A percentile compares a stretch with the other conserved stretches of the same genome.
Conservation (phyloP, 257 asterid genomes). For the Penstemon newberryi region DNA sequence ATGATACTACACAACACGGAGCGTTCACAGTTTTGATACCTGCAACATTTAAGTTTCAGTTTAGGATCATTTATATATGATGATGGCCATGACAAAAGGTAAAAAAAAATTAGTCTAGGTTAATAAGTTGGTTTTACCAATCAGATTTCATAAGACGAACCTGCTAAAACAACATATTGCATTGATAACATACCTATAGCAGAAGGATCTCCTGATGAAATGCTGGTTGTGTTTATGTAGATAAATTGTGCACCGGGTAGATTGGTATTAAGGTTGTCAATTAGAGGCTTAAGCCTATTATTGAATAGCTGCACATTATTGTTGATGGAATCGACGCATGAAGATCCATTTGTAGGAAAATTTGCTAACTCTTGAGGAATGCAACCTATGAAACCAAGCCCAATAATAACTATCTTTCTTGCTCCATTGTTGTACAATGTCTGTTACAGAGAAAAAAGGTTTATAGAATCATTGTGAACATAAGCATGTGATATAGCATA, state of each 20-base stretch:
- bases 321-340: conserved; percentile 47
- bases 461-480: too few species aligned
- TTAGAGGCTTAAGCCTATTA: conserved; percentile 31
- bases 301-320: conserved; percentile 35
- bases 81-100: too few species aligned
- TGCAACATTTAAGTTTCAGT: not conserved
- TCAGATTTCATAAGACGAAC: not conserved
- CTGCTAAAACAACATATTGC: not conserved
- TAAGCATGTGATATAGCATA: too few species aligned
- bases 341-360: conserved; percentile 33
- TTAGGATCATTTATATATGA: too few species aligned
- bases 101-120: not conserved
- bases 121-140: too few species aligned
- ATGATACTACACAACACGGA: conserved; percentile 37
- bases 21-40: conserved; percentile 24
- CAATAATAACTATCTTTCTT: conserved; percentile 52
- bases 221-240: conserved; percentile 42
- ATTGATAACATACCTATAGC: conserved; percentile 27
- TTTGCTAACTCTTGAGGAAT: conserved; percentile 29
- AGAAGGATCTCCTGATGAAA: conserved; percentile 33
- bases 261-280: conserved; percentile 37
- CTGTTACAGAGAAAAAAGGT: conserved; percentile 24
- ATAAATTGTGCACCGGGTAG: conserved; percentile 41
- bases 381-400: conserved; percentile 51
- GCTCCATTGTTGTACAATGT: conserved; percentile 44